Conservation (phyloP, 1,284 basidiomycete genomes). For the Kalmanozyma brasiliensis region DNA sequence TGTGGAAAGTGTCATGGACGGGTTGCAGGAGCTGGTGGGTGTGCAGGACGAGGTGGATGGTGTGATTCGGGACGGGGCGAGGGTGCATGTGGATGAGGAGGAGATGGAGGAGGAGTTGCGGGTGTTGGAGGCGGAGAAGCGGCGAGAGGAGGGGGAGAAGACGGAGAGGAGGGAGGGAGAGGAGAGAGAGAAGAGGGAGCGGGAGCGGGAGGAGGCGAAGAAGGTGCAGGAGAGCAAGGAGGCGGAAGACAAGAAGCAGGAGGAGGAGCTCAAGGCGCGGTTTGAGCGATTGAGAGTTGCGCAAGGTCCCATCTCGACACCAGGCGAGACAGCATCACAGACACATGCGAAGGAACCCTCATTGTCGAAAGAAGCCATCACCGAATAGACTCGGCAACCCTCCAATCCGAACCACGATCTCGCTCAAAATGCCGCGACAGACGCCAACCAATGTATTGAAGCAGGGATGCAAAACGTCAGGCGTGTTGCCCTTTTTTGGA, state of each 20-base stretch:
- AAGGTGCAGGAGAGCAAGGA: constrained; percentile 8
- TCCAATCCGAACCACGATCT: too few species aligned
- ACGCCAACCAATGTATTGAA: too few species aligned
- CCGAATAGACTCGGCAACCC: constrained; percentile 3
- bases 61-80: neutral
- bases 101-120: constrained; percentile 22
- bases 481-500: constrained; percentile 6
- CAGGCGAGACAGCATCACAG: neutral
- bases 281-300: constrained; percentile 15
- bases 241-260: constrained; percentile 18
- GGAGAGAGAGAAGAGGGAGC: constrained; percentile 1
- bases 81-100: constrained; percentile 21
- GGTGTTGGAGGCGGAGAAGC: constrained; percentile 18
- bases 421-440: too few species aligned
- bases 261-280: constrained; percentile 11
- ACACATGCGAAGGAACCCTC: neutral
- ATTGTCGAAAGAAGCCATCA: neutral
- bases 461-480: neutral
- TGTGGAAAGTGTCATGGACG: constrained; percentile 4
- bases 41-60: constrained; percentile 10
- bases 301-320: neutral
- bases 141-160: constrained; percentile 13
- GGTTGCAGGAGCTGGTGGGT: constrained; percentile 9
- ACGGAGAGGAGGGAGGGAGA: constrained; percentile 4
- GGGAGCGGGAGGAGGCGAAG: constrained; percentile 7